Conservation (phyloP, 345 rosid species). For the Zanthoxylum bungeanum region DNA sequence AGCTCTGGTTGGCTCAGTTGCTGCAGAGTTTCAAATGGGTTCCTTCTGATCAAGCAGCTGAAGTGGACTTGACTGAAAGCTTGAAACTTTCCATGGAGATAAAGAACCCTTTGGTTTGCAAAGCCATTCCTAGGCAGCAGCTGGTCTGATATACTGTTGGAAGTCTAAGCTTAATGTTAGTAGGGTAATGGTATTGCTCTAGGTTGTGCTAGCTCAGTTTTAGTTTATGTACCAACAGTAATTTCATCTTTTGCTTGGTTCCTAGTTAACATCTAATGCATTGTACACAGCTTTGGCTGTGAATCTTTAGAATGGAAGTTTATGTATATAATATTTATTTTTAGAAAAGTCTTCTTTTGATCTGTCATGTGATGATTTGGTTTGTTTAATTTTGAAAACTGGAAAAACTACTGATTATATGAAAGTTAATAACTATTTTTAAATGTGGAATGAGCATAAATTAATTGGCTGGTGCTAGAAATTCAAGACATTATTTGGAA, state of each 20-base stretch:
- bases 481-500: no score
- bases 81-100: constrained; percentile 65
- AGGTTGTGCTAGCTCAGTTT: background rate
- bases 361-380: background rate
- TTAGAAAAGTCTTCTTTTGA: no score
- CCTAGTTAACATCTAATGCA: background rate
- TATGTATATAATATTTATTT: background rate
- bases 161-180: background rate
- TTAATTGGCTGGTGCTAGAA: no score
- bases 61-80: constrained; percentile 44
- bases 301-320: background rate
- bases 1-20: constrained; percentile 59
- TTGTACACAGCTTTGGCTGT: background rate
- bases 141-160: constrained; percentile 8
- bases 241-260: background rate
- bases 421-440: no score
- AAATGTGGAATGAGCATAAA: no score
- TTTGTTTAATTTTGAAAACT: no score
- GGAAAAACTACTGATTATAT: no score
- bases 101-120: constrained; percentile 54
- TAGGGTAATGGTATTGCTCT: background rate
- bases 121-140: constrained; percentile 39
- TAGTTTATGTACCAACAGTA: background rate
- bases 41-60: constrained; percentile 14
- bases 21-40: constrained; percentile 52